Percentiles rank a stretch among this genome's conserved stretches.
Evolutionary conservation across 1,284 basidiomycete genomes (phyloP).

Genomic region (Cutaneotrichosporon arboriforme): DNA sequence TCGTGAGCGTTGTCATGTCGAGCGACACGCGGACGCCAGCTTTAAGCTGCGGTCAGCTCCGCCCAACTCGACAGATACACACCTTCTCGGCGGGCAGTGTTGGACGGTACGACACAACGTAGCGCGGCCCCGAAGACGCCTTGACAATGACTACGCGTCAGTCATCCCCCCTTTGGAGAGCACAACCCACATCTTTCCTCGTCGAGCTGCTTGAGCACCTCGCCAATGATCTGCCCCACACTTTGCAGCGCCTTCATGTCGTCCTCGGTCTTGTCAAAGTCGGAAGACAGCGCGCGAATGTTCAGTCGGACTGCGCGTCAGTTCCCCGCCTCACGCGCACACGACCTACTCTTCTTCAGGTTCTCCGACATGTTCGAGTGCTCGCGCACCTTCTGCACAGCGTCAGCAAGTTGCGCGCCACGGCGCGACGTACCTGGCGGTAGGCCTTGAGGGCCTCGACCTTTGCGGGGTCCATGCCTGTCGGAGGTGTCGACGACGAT

Average conservation of each 20-base stretch:
- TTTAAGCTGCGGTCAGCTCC: slow-evolving; percentile 58
- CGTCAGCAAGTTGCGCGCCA: slow-evolving; percentile 12
- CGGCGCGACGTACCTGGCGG: slow-evolving; percentile 36
- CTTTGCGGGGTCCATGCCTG: slow-evolving; percentile 41
- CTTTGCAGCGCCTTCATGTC: slow-evolving; percentile 99
- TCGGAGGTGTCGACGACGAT: slow-evolving; percentile 23
- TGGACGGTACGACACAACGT: slow-evolving; percentile 97
- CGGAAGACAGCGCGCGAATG: slow-evolving; percentile 78
- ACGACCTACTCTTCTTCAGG: slow-evolving; percentile 72
- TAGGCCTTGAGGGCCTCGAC: slow-evolving; percentile 48
- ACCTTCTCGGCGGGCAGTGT: slow-evolving; percentile 79
- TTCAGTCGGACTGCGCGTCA: slow-evolving; percentile 39
- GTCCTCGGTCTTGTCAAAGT: slow-evolving; percentile 94
- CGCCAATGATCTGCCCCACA: slow-evolving; percentile 98
- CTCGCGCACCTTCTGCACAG: slow-evolving; percentile 73
- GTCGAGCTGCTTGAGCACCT: slow-evolving; percentile 97
- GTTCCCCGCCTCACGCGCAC: neutral
- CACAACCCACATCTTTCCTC: slow-evolving; percentile 82
- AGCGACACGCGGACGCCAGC: slow-evolving; percentile 91
- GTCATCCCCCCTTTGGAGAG: neutral
- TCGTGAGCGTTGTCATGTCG: slow-evolving; percentile 98
- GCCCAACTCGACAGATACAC: slow-evolving; percentile 10
- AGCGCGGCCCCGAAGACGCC: slow-evolving; percentile 94
- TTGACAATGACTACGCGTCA: slow-evolving; percentile 83
- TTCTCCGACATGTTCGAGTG: slow-evolving; percentile 76